Base-by-base conservation (phyloP, 202 grass and related monocot species). In the Dendrocalamus latiflorus region DNA sequence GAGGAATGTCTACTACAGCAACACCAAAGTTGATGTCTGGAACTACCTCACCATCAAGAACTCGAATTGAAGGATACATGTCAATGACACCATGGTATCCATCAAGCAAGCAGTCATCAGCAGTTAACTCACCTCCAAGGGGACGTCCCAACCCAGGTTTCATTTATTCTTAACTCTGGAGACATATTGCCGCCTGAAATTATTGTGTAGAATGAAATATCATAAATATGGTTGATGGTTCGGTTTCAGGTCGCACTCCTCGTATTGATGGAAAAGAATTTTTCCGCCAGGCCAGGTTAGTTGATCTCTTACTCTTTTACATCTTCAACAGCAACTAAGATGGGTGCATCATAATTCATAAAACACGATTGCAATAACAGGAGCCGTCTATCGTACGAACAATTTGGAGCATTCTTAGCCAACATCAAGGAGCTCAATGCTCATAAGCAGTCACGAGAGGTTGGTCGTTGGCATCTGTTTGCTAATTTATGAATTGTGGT, bases 351-450 rank as follows among this genome's bases (percentile, higher is more conserved):
- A 17, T 25, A 28, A 38, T 60, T n/a, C 25, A 78, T 71, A 6
- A 65, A 62, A 60, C 0, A 7, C 22, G 2, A 44, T 83, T 89
- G 16, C 30, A 67, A 56, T 91, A 80, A 10, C 90, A 96, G 97
- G 93, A 99, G 86, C 54, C 93, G 89, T 37, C 84, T 99, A 64
- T 99, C 93, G 28, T 99, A 96, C 0, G 97, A 99, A 84, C 97
- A 99, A 77, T 99, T 99, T 92, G 97, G 93, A 82, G 88, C 93
- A 26, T 99, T 99, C 70, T 88, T 99, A 79, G 86, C 91, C 21
- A 99, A 92, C 78, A 99, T 99, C 74, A 99, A 99, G 72, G 97
- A 96, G 72, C 89, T 99, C 49, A 99, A 99, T 89, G 91, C 91
- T 36, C 93, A 92, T 49, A 96, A 87, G 81, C 97, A 96, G 79